Evolutionary conservation across 179 eudicot species (phyloP).

Genomic region (Camellia oleifera): DNA sequence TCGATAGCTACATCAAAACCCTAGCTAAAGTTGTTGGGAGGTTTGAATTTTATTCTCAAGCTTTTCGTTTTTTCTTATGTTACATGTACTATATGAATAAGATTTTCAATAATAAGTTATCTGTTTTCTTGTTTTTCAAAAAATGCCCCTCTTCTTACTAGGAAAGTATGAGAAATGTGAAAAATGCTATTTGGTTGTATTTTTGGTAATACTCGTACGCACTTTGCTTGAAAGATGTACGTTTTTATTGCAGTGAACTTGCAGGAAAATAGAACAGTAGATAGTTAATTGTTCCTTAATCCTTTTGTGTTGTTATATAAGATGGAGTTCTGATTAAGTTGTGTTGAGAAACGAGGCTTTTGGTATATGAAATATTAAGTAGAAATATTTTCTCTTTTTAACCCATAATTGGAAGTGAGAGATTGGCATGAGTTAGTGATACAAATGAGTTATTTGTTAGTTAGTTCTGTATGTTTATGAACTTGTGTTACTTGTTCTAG

Average conservation of each 20-base stretch:
- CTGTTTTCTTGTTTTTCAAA: not conserved
- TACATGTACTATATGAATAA: not conserved
- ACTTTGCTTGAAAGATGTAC: not conserved
- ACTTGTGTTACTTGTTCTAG: not conserved
- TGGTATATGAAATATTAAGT: not conserved
- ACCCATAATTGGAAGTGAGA: not conserved
- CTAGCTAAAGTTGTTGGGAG: constrained; percentile 72
- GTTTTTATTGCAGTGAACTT: not conserved
- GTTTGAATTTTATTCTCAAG: constrained; percentile 22
- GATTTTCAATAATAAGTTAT: not conserved
- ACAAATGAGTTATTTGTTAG: not conserved
- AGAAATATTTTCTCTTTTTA: not conserved
- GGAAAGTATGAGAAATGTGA: not conserved
- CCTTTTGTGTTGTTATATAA: not conserved
- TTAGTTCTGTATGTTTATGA: not conserved
- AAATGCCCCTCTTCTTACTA: not conserved
- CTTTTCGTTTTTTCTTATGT: not conserved
- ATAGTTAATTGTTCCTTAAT: not conserved
- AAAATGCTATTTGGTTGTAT: not conserved
- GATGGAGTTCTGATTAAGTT: not conserved
- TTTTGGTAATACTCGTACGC: not conserved
- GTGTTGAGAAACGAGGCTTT: not conserved
- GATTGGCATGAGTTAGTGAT: not conserved
- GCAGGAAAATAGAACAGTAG: not conserved
- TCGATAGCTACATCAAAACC: constrained; percentile 63